phyloP scores from a whole-genome alignment of 306 rosid species.

The Medicago lupulina region DNA sequence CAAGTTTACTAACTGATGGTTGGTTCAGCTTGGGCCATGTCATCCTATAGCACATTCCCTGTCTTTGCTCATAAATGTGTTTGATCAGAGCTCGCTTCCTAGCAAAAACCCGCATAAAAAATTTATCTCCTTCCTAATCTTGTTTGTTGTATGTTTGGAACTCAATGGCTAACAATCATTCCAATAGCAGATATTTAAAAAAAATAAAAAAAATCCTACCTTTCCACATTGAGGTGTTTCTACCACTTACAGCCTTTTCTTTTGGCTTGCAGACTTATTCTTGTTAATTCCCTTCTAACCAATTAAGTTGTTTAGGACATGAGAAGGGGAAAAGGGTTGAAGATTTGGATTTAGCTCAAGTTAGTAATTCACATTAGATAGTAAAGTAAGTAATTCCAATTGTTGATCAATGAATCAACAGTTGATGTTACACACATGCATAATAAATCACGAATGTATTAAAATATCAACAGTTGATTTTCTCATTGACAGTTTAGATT shows the following conservation, averaged over 20 bases:
- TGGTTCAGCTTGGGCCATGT: too few species aligned
- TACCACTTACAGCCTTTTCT: conserved; percentile 1
- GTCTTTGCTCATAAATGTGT: neutral
- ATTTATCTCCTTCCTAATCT: neutral
- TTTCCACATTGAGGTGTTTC: conserved; percentile 20
- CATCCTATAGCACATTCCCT: too few species aligned
- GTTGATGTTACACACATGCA: neutral
- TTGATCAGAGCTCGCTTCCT: neutral
- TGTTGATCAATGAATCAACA: neutral
- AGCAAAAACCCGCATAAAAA: neutral
- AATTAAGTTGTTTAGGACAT: conserved; percentile 9
- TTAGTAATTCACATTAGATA: neutral
- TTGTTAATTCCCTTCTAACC: neutral
- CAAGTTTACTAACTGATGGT: too few species aligned
- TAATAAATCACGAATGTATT: neutral
- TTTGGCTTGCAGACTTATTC: neutral
- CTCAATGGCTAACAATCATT: conserved; percentile 10
- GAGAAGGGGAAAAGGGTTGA: conserved; percentile 12
- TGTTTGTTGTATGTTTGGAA: neutral
- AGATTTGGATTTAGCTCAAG: neutral
- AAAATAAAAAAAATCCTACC: neutral
- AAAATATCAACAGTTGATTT: neutral
- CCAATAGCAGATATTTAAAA: neutral
- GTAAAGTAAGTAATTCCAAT: conserved; percentile 2
- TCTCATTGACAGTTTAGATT: neutral